These are phyloP conservation scores for Dactylonectria macrodidyma DNA, from an alignment of 2,329 filamentous ascomycete genomes.

Conservation along the genomic window DNA sequence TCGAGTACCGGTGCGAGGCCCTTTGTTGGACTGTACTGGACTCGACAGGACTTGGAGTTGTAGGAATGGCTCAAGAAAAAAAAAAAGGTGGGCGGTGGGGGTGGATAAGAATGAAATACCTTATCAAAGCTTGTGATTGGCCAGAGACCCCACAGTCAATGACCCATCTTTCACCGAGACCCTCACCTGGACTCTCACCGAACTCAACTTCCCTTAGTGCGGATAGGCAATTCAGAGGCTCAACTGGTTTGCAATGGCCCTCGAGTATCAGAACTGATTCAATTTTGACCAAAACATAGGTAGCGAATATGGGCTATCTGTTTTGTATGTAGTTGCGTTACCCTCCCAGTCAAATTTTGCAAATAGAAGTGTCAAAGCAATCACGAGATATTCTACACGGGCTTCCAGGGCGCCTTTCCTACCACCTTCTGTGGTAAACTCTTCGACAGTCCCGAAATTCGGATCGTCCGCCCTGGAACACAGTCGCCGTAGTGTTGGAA, in stretches of 20 bases:
- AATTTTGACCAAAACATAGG: not conserved
- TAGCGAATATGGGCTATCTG: not conserved
- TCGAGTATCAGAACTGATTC: not conserved
- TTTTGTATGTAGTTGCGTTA: constrained; percentile 18
- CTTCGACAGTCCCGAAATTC: constrained; percentile 20
- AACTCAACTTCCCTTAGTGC: not conserved
- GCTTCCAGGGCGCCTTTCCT: constrained; percentile 25
- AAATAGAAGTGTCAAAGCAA: constrained; percentile 22
- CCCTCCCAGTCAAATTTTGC: constrained; percentile 17
- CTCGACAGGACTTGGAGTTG: constrained; percentile 15
- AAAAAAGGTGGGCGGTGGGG: constrained; percentile 53
- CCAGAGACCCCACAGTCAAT: not conserved
- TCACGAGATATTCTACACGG: constrained; percentile 42
- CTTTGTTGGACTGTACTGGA: constrained; percentile 9
- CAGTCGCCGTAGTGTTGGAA: constrained; percentile 15
- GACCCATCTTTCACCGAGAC: constrained; percentile 32
- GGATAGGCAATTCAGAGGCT: no score
- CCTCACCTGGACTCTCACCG: not conserved
- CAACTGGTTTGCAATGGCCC: not conserved
- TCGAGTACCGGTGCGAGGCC: constrained; percentile 23
- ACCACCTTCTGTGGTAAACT: constrained; percentile 13
- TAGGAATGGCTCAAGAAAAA: constrained; percentile 44
- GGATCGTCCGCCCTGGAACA: constrained; percentile 32
- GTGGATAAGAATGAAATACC: constrained; percentile 37
- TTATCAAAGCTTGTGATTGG: constrained; percentile 51